Percentiles rank a stretch among this genome's conserved stretches.
Conservation (phyloP, 1,139 yeast species). For the Protomyces inouyei region DNA sequence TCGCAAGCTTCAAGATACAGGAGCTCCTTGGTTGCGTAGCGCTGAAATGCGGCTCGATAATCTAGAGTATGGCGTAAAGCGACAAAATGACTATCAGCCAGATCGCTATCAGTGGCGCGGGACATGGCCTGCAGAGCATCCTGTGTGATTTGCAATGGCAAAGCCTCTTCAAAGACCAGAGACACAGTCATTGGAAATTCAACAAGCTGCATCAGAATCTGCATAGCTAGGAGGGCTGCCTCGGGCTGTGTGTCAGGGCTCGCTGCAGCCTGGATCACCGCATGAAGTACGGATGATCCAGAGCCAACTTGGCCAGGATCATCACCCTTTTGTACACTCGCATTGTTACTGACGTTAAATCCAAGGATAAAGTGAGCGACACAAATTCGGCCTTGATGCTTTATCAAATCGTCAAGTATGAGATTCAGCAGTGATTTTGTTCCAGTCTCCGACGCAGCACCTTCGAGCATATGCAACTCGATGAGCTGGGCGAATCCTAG, state of each 20-base stretch:
- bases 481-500: constrained; percentile 1
- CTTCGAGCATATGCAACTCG: not conserved
- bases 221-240: not conserved
- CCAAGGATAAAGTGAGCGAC: constrained; percentile 17
- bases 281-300: constrained; percentile 13
- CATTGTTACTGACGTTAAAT: not conserved
- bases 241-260: not conserved
- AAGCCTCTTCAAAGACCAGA: not conserved
- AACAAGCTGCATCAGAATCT: not conserved
- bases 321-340: not conserved
- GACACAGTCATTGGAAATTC: not conserved
- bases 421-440: not conserved
- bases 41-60: not conserved
- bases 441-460: not conserved
- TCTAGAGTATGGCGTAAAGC: not conserved
- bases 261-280: not conserved
- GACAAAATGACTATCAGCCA: not conserved
- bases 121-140: not conserved
- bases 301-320: constrained; percentile 20
- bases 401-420: not conserved
- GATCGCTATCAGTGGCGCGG: not conserved
- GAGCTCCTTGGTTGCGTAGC: not conserved
- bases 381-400: not conserved
- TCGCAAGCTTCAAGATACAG: not conserved
- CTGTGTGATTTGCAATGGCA: not conserved